Percentiles rank a stretch among this genome's conserved stretches.
Evolutionary conservation across 2,329 filamentous ascomycete genomes (phyloP).

Genomic region (Fusarium sp.): DNA sequence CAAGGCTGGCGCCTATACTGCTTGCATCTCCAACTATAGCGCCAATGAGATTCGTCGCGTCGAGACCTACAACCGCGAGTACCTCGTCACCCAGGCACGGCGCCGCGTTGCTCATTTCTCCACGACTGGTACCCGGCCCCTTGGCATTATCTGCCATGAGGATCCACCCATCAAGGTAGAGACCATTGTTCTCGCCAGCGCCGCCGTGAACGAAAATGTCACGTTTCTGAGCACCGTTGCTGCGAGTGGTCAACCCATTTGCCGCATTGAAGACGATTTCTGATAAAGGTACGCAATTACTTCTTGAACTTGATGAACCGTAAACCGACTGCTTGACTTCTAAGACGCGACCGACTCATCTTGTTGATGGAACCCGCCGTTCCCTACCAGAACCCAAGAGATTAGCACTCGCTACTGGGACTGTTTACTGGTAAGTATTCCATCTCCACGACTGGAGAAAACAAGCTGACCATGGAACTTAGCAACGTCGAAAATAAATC

Average conservation of each 20-base stretch:
- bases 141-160: background rate
- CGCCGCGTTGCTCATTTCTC: background rate
- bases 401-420: too few relatives aligned
- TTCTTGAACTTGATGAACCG: too few relatives aligned
- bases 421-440: background rate
- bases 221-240: background rate
- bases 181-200: background rate
- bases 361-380: background rate
- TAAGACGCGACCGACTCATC: background rate
- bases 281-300: background rate
- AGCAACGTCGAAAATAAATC: background rate
- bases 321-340: background rate
- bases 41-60: background rate
- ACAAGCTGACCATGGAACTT: background rate
- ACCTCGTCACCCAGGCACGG: background rate
- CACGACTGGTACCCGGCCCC: background rate
- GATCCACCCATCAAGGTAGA: background rate
- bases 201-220: background rate
- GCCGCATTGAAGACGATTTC: background rate
- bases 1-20: background rate
- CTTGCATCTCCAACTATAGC: background rate
- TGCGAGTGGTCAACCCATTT: background rate
- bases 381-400: background rate
- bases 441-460: background rate
- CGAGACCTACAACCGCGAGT: background rate